Evolutionary conservation across 2,329 filamentous ascomycete genomes (phyloP).

Genomic region (Cladosporium oxysporum): DNA sequence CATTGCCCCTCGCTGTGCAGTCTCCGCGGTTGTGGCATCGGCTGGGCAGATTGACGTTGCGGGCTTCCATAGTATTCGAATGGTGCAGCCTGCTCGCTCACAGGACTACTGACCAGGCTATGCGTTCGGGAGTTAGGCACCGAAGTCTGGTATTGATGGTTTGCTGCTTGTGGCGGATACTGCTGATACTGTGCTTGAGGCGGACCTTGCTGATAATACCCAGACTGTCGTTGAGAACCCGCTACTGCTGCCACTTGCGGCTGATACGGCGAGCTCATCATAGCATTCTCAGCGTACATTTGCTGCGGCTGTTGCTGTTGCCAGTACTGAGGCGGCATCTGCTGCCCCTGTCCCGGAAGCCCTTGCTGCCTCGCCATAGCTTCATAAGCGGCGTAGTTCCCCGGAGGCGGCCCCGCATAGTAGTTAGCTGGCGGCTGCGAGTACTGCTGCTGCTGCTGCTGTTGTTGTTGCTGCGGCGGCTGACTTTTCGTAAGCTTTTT

Average conservation of each 20-base stretch:
- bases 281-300: background rate
- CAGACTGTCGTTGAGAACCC: background rate
- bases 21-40: conserved; percentile 7
- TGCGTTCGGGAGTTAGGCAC: background rate
- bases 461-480: conserved; percentile 15
- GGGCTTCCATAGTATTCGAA: conserved; percentile 1
- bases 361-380: conserved; percentile 26
- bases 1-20: conserved; percentile 8
- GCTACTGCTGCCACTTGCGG: background rate
- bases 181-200: conserved; percentile 7
- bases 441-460: conserved; percentile 1
- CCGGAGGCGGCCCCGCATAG: background rate
- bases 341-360: conserved; percentile 17
- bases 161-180: background rate
- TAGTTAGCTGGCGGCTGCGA: background rate
- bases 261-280: conserved; percentile 18
- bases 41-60: conserved; percentile 2
- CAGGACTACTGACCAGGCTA: background rate
- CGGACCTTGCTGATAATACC: conserved; percentile 5
- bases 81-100: background rate
- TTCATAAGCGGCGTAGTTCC: conserved; percentile 26
- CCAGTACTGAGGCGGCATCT: conserved; percentile 9
- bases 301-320: conserved; percentile 9
- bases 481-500: conserved; percentile 39
- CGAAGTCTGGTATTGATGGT: background rate